Conservation (phyloP, 2,329 filamentous ascomycete genomes). For the Ophiocordyceps robertsii region DNA sequence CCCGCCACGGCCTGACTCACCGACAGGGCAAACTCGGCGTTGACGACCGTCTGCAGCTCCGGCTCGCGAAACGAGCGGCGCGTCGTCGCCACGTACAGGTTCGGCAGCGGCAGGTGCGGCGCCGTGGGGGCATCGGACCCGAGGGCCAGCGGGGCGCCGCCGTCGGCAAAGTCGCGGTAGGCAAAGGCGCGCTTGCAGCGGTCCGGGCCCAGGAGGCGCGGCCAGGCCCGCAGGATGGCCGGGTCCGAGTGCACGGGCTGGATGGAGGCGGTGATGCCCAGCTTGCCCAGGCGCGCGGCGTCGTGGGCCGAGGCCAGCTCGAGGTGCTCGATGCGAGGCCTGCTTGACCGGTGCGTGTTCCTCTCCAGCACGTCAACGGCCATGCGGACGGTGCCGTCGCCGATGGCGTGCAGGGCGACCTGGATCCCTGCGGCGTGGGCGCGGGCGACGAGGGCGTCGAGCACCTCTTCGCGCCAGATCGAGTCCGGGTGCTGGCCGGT, state of each 20-base stretch:
- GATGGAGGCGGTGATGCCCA: conserved; percentile 47
- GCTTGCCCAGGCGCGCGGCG: conserved; percentile 37
- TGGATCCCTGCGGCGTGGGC: conserved; percentile 42
- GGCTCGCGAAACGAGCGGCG: conserved; percentile 39
- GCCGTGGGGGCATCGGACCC: conserved; percentile 49
- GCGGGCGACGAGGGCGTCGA: conserved; percentile 38
- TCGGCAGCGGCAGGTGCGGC: conserved; percentile 37
- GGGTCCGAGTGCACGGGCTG: conserved; percentile 48
- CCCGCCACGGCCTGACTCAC: conserved; percentile 39
- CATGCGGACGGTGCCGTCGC: conserved; percentile 42
- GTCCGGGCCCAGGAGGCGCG: conserved; percentile 36
- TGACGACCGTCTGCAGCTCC: conserved; percentile 26
- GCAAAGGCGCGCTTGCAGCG: conserved; percentile 47
- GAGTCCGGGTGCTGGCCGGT: conserved; percentile 30
- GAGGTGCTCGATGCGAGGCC: conserved; percentile 52
- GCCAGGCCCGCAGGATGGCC: conserved; percentile 48
- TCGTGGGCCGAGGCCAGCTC: conserved; percentile 44
- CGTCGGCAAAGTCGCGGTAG: conserved; percentile 45
- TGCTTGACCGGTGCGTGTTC: conserved; percentile 27
- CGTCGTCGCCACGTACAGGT: conserved; percentile 46
- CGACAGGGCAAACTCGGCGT: conserved; percentile 37
- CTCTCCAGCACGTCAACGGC: conserved; percentile 41
- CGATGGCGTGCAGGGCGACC: conserved; percentile 52
- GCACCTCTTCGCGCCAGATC: conserved; percentile 39
- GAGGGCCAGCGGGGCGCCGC: conserved; percentile 39